Evolutionary conservation across 208 protist species (phyloP).

Genomic region (Vickermania ingenoplastis): DNA sequence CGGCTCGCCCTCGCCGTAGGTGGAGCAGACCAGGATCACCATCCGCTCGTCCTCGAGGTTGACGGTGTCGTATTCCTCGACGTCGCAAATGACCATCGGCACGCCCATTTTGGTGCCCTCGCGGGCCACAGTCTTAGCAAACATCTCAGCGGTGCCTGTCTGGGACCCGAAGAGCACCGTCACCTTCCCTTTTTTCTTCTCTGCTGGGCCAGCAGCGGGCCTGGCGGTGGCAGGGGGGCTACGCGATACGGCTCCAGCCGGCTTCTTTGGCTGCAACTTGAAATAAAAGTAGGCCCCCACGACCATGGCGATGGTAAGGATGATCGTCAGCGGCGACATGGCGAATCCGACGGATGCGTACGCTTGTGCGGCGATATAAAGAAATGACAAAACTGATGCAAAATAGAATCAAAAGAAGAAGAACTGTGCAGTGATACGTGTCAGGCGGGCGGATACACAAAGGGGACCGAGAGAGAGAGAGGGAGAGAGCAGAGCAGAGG

Average conservation of each 20-base stretch:
- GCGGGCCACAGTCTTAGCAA: slow-evolving; percentile 74
- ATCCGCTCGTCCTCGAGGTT: slow-evolving; percentile 54
- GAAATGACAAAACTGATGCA: not conserved
- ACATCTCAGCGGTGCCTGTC: slow-evolving; percentile 86
- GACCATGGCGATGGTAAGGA: slow-evolving; percentile 25
- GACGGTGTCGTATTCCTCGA: slow-evolving; percentile 54
- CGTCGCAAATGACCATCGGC: slow-evolving; percentile 39
- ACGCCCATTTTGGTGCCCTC: slow-evolving; percentile 61
- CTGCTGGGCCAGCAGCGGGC: not conserved
- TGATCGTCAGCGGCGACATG: slow-evolving; percentile 31
- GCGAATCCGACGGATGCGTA: slow-evolving; percentile 4
- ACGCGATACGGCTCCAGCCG: not conserved
- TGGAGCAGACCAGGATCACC: slow-evolving; percentile 77
- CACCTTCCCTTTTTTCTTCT: slow-evolving; percentile 31
- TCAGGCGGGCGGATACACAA: too few relatives aligned
- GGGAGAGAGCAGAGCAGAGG: too few relatives aligned
- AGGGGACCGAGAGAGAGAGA: too few relatives aligned
- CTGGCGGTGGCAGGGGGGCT: not conserved
- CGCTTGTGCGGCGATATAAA: not conserved
- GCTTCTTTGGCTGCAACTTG: slow-evolving; percentile 16
- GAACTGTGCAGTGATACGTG: too few relatives aligned
- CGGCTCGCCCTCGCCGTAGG: slow-evolving; percentile 87
- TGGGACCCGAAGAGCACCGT: slow-evolving; percentile 81
- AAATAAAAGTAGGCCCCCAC: slow-evolving; percentile 43
- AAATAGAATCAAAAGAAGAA: slow-evolving; percentile 5